Conservation (phyloP, 306 rosid genomes). For the Boehmeria nivea region DNA sequence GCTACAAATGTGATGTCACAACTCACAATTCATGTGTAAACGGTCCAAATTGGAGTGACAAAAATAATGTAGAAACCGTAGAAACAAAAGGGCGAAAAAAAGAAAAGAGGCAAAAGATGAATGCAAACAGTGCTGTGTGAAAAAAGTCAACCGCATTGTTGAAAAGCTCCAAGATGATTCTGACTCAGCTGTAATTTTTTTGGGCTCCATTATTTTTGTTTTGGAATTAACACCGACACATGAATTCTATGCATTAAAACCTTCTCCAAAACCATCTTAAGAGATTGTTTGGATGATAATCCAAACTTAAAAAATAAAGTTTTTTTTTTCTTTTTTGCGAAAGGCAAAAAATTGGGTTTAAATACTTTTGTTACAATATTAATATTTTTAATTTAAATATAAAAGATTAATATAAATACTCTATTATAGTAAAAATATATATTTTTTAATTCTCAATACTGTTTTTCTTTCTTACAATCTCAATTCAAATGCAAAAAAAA, state of each 20-base stretch:
- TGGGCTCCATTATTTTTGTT: background rate
- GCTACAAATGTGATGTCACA: background rate
- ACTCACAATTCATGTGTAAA: background rate
- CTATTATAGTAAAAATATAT: too few relatives aligned
- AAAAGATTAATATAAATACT: too few relatives aligned
- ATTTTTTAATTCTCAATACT: too few relatives aligned
- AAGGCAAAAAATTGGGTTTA: too few relatives aligned
- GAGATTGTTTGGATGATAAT: too few relatives aligned
- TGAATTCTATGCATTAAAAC: background rate
- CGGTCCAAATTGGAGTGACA: conserved; percentile 3
- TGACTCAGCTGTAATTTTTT: background rate
- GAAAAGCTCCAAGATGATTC: background rate
- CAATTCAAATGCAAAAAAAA: too few relatives aligned
- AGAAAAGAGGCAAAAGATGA: background rate
- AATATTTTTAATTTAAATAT: too few relatives aligned
- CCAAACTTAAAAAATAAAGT: too few relatives aligned
- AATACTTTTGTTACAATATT: too few relatives aligned
- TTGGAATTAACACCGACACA: conserved; percentile 8
- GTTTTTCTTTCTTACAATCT: too few relatives aligned
- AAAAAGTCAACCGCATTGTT: conserved; percentile 4
- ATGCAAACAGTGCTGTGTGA: background rate
- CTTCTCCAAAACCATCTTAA: background rate
- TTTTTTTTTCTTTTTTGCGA: too few relatives aligned
- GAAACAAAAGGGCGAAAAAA: too few relatives aligned
- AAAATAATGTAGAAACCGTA: background rate